Percentiles rank a stretch among this genome's conserved stretches.
Conservation (phyloP, 257 asterid genomes). For the Echium plantagineum region DNA sequence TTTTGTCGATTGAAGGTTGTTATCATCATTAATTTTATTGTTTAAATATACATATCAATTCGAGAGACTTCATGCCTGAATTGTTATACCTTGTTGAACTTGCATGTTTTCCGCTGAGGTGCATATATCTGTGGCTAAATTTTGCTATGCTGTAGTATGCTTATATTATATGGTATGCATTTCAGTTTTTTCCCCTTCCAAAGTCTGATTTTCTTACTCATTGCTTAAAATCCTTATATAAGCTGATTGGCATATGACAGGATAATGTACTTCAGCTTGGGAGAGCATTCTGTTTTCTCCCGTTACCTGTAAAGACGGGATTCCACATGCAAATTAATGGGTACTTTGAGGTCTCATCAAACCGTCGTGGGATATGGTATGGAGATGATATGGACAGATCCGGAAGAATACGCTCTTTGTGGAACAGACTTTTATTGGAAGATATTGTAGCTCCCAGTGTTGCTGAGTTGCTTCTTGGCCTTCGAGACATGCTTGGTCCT, state of each 20-base stretch:
- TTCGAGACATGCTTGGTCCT: slow-evolving; percentile 50
- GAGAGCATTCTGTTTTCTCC: slow-evolving; percentile 92
- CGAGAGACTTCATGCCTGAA: background rate
- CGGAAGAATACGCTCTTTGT: slow-evolving; percentile 86
- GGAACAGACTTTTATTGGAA: slow-evolving; percentile 94
- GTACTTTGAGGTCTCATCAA: slow-evolving; percentile 90
- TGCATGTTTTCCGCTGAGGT: too few species aligned
- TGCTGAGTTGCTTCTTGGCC: slow-evolving; percentile 47
- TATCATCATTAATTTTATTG: too few species aligned
- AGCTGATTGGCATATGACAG: slow-evolving; percentile 24
- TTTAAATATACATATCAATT: too few species aligned
- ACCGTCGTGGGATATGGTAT: slow-evolving; percentile 98
- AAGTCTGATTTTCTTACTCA: background rate
- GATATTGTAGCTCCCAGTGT: slow-evolving; percentile 84
- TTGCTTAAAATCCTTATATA: background rate
- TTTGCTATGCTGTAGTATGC: background rate
- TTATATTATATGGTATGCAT: background rate
- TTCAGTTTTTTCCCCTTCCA: background rate
- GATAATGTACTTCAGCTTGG: slow-evolving; percentile 54
- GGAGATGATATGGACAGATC: slow-evolving; percentile 99
- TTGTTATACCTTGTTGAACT: background rate
- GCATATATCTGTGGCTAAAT: too few species aligned
- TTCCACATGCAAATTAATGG: slow-evolving; percentile 73
- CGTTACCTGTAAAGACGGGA: slow-evolving; percentile 93
- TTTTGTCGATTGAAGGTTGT: too few species aligned